phyloP scores from a whole-genome alignment of 331 rosid species.

The Phaseolus coccineus region DNA sequence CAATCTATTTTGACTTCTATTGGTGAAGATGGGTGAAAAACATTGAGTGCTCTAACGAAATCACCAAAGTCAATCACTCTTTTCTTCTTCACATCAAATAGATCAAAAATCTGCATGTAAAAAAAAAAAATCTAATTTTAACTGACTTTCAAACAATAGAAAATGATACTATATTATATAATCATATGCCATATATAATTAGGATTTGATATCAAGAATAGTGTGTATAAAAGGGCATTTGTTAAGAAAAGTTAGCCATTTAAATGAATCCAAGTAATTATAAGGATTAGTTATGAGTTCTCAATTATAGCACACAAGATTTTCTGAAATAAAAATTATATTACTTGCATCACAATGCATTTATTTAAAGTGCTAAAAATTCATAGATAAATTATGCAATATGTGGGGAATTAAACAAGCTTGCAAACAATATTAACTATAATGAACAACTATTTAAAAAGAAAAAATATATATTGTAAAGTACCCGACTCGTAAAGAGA shows the following conservation, averaged over 20 bases:
- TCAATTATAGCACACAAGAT: too few species aligned
- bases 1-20: constrained; percentile 84
- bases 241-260: background rate
- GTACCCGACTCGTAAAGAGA: constrained; percentile 89
- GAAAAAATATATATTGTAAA: constrained; percentile 3
- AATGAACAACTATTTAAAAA: background rate
- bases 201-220: too few species aligned
- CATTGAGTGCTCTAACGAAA: constrained; percentile 90
- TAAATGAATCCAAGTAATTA: background rate
- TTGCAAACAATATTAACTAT: background rate
- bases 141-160: too few species aligned
- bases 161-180: too few species aligned
- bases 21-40: constrained; percentile 84
- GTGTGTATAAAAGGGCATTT: too few species aligned
- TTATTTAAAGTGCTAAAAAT: background rate
- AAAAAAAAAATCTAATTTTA: background rate
- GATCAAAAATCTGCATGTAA: constrained; percentile 73
- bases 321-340: too few species aligned
- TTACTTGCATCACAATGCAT: background rate
- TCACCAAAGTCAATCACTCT: constrained; percentile 90
- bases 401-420: background rate
- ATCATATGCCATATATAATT: too few species aligned
- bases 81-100: constrained; percentile 79
- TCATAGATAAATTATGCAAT: background rate
- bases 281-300: too few species aligned